Base-by-base conservation (phyloP, 129 eudicot species). In the Centaurea solstitialis region DNA sequence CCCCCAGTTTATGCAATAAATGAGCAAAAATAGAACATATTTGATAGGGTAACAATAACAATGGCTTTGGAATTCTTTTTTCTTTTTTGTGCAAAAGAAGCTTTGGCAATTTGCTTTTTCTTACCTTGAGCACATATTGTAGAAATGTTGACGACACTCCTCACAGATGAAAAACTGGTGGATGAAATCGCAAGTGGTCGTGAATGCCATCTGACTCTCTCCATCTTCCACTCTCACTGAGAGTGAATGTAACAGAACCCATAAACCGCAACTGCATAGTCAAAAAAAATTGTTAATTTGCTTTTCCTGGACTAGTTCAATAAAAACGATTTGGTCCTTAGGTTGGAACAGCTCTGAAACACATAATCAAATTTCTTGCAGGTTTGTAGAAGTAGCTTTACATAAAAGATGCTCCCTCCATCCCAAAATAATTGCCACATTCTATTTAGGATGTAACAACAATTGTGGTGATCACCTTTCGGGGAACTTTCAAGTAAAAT, bases 191-290 rank as follows among this genome's bases (percentile, higher is more conserved):
- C 99, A 96, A 0, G 85, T 88, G 38, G 95, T 73, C 76, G 89
- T 81, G 80, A 96, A 96, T 78, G 97, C 91, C 92, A 80, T 66
- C 7, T 96, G 95, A 87, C 93, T 91, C 71, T 93, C 97, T 80
- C 93, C 91, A 74, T 96, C 94, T 57, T 89, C 99, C 33, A 96
- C 85, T 88, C 98, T 93, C 83, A 93, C 99, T 35, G 99, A 91
- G 23, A 96, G 90, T 50, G 99, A 91, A 82, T 96, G 99, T 79
- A 96, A 74, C 76, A 96, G 73, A 81, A 93, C 87, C 99, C 99
- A 96, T 84, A 96, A 85, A 40, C 99, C 99, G 81, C 99, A 96
- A 79, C 99, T 96, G 97, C 64, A 84, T 71, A 12, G 53, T 76
- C 39, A 76, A 21, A 70, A 57, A 26, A 70, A n/a, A 20, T 26